Evolutionary conservation across 75 land plant species (phyloP), one percentile per base, ranked within the genome.

Genomic region (Azolla pinnata): DNA sequence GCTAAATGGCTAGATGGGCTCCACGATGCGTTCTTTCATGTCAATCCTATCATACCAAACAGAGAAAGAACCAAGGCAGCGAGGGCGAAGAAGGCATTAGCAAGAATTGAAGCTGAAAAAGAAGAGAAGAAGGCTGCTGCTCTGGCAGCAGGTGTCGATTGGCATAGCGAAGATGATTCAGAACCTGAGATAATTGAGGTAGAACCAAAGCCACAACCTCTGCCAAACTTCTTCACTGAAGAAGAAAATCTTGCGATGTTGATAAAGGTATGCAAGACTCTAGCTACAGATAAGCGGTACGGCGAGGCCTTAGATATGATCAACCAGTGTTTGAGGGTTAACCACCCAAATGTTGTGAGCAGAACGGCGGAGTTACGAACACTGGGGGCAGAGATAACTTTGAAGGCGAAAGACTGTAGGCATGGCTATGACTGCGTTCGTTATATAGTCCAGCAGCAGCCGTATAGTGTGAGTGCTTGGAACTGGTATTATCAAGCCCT

Each of bases 391-490:
- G 93, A 84, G 60, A 74, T 88, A 54, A 83, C 83, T 65, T 82
- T 75, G 46, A 77, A 76, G 52, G 70, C 75, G 8, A 71, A 62
- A 2, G 95, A 85, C 65, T 81, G 80, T 19, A 77, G 58, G 29
- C 64, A 78, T 71, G 97, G 86, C n/a, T 88, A 68, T 56, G 78
- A 88, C 34, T 82, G 67, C 80, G 83, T 62, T 16, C 63, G 81
- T 35, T 61, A 82, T 59, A 80, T 91, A 59, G 86, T 88, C 33
- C 77, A 65, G 57, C 79, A 75, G 33, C 86, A 83, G 60, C 97
- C 97, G n/a, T 71, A 84, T 60, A 88, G 95, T 68, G n/a, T 71
- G 16, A 73, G 86, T 67, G 84, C 92, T 33, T 91, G 97, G 97
- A 91, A 91, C 58, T 80, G 83, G 67, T 91, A 82, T 52, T 88